Evolutionary conservation across 2,329 filamentous ascomycete species (phyloP).

Genomic region (Verruconis gallopava): DNA sequence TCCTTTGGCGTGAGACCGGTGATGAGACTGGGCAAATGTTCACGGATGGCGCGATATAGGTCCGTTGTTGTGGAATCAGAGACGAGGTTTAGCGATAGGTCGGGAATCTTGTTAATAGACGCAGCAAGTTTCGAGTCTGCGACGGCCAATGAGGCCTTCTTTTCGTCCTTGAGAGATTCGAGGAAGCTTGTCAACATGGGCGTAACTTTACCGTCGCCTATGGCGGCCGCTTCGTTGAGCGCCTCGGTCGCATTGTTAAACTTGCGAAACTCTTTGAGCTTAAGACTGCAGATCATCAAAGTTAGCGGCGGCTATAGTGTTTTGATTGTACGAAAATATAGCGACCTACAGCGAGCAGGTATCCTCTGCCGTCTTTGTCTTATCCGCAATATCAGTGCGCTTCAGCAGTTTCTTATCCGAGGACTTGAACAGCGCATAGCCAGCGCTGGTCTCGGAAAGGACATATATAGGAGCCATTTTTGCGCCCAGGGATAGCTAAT

Average conservation of each 20-base stretch:
- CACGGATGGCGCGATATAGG: slow-evolving; percentile 86
- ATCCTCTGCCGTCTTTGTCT: slow-evolving; percentile 69
- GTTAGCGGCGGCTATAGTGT: slow-evolving; percentile 13
- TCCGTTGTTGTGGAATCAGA: slow-evolving; percentile 74
- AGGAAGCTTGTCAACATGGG: slow-evolving; percentile 72
- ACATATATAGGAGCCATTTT: slow-evolving; percentile 75
- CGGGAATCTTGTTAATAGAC: slow-evolving; percentile 83
- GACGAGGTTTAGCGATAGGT: slow-evolving; percentile 72
- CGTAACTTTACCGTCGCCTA: slow-evolving; percentile 91
- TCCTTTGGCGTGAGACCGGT: slow-evolving; percentile 76
- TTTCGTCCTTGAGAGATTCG: slow-evolving; percentile 87
- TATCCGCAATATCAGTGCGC: slow-evolving; percentile 62
- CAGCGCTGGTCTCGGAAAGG: slow-evolving; percentile 86
- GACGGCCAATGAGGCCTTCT: slow-evolving; percentile 89
- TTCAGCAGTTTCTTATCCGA: slow-evolving; percentile 97
- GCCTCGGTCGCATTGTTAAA: slow-evolving; percentile 88
- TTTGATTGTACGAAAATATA: background rate
- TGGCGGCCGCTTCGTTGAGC: slow-evolving; percentile 74
- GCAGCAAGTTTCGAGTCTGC: slow-evolving; percentile 84
- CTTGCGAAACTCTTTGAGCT: slow-evolving; percentile 94
- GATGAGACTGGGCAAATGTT: slow-evolving; percentile 79
- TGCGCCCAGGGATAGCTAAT: slow-evolving; percentile 22
- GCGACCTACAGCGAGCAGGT: slow-evolving; percentile 70
- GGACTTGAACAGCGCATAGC: slow-evolving; percentile 96
- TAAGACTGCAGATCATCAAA: slow-evolving; percentile 46